These are phyloP conservation scores for Nadsonia starkeyi-henricii DNA, from an alignment of 1,139 yeast species.

Conservation along the genomic window DNA sequence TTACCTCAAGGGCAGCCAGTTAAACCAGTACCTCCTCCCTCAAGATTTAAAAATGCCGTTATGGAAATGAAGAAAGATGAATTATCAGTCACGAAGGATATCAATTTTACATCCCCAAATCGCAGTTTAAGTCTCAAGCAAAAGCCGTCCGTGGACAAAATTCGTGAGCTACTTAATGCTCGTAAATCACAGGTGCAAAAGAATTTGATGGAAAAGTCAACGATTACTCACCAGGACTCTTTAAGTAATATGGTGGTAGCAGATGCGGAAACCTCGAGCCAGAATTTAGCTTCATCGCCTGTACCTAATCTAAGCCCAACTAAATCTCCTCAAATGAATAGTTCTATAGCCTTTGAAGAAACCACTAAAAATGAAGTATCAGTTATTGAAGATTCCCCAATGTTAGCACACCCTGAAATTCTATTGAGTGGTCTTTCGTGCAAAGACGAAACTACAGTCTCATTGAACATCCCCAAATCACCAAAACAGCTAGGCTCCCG, in stretches of 20 bases:
- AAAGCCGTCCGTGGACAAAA: conserved; percentile 5
- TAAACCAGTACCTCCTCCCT: neutral
- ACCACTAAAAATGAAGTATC: no score
- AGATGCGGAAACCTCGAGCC: neutral
- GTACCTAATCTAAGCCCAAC: no score
- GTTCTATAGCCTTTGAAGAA: no score
- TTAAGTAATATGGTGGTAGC: neutral
- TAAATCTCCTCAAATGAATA: no score
- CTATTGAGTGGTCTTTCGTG: no score
- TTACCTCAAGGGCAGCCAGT: neutral
- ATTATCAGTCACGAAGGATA: neutral
- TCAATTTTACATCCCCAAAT: neutral
- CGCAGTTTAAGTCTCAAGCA: neutral
- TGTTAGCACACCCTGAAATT: no score
- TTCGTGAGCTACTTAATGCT: conserved; percentile 5
- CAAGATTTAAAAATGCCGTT: neutral
- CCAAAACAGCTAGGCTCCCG: conserved; percentile 10
- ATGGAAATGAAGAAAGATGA: conserved; percentile 1
- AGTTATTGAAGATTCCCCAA: no score
- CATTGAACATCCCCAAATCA: neutral
- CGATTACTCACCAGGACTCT: neutral
- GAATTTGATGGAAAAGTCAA: neutral
- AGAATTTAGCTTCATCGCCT: no score
- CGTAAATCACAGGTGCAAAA: neutral
- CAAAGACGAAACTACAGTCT: neutral